phyloP scores from a whole-genome alignment of 805 yeast species.

The Citeromyces nyonsensis region DNA sequence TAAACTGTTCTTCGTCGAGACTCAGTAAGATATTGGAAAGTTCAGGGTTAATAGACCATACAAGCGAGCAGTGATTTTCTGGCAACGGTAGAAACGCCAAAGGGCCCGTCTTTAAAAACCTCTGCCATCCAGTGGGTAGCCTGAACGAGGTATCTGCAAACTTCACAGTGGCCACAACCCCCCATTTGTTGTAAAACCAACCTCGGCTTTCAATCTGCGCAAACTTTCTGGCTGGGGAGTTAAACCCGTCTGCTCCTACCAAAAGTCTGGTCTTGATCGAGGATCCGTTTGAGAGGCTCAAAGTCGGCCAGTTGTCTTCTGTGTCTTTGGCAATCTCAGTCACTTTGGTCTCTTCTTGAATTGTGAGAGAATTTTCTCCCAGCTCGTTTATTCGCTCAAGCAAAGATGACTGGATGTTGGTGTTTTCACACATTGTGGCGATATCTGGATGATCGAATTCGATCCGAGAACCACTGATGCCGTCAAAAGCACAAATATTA shows the following conservation, averaged over 20 bases:
- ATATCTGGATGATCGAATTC: conserved; percentile 53
- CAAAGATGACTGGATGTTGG: conserved; percentile 69
- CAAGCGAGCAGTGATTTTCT: conserved; percentile 74
- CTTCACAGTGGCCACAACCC: conserved; percentile 83
- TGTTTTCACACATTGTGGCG: conserved; percentile 81
- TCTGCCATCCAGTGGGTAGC: conserved; percentile 70
- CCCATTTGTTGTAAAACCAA: conserved; percentile 80
- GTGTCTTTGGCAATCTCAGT: conserved; percentile 24
- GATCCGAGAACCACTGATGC: conserved; percentile 52
- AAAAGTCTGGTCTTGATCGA: conserved; percentile 53
- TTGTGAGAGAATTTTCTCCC: conserved; percentile 14
- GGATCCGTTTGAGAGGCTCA: conserved; percentile 52
- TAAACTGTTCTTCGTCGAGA: conserved; percentile 46
- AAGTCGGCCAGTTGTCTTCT: conserved; percentile 59
- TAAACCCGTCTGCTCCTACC: conserved; percentile 92
- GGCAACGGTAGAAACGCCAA: conserved; percentile 85
- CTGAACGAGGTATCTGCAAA: conserved; percentile 59
- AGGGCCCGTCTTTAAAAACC: conserved; percentile 87
- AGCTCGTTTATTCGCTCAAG: conserved; percentile 34
- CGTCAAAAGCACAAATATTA: conserved; percentile 77
- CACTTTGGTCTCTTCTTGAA: conserved; percentile 58
- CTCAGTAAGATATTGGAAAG: conserved; percentile 46
- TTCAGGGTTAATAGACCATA: conserved; percentile 83
- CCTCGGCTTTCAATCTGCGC: conserved; percentile 80
- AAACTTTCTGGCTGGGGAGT: conserved; percentile 78